These are phyloP conservation scores for Bacidia gigantensis DNA, from an alignment of 495 filamentous ascomycete species.

Conservation along the genomic window DNA sequence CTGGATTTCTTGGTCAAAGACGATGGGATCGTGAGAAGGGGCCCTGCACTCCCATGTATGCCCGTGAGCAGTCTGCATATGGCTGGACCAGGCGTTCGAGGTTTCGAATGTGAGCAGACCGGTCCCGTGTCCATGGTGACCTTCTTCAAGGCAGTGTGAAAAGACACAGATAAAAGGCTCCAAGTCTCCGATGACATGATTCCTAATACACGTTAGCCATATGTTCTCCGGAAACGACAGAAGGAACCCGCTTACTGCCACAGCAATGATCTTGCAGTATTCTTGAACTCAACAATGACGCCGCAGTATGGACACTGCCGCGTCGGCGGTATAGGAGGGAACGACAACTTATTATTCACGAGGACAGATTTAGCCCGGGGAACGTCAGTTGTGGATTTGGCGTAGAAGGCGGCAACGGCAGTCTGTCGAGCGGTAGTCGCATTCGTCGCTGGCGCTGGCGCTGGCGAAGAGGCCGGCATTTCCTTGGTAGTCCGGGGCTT, in stretches of 20 bases:
- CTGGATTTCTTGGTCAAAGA: slow-evolving; percentile 19
- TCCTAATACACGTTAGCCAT: no score
- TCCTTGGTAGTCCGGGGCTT: slow-evolving; percentile 17
- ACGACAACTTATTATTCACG: slow-evolving; percentile 25
- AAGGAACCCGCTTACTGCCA: no score
- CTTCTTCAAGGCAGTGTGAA: no score
- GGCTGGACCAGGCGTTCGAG: slow-evolving; percentile 23
- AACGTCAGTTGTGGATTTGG: slow-evolving; percentile 21
- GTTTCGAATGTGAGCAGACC: slow-evolving; percentile 23
- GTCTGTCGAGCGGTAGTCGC: slow-evolving; percentile 25
- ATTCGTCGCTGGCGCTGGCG: slow-evolving; percentile 20
- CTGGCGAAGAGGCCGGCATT: slow-evolving; percentile 10
- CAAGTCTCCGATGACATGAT: no score
- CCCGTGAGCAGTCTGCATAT: slow-evolving; percentile 25
- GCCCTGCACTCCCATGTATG: slow-evolving; percentile 25
- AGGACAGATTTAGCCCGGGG: slow-evolving; percentile 23
- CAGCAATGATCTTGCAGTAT: no score
- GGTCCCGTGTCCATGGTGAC: slow-evolving; percentile 15
- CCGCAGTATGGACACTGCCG: no score
- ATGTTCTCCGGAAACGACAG: no score
- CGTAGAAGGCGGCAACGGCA: slow-evolving; percentile 20
- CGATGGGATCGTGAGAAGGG: slow-evolving; percentile 22
- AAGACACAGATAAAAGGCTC: no score
- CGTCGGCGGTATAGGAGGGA: slow-evolving; percentile 24
- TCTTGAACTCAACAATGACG: no score